phyloP scores from a whole-genome alignment of 2,329 filamentous ascomycete species.

The Fusarium siculi region DNA sequence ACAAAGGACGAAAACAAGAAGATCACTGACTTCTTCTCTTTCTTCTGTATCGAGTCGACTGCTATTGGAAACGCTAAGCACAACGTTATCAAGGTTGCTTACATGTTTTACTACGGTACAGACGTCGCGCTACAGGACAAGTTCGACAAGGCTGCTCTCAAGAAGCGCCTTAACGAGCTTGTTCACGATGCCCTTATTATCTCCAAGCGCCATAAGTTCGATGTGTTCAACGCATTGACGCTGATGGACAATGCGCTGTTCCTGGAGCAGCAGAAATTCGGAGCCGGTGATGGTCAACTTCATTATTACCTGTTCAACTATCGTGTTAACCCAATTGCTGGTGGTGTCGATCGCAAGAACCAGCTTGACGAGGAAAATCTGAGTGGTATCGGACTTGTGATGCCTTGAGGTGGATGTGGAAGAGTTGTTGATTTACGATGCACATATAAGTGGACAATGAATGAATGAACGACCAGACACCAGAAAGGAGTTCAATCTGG shows the following conservation, averaged over 20 bases:
- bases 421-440: background rate
- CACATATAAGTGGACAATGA: background rate
- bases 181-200: constrained; percentile 88
- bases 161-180: constrained; percentile 81
- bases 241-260: constrained; percentile 95
- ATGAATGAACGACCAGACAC: background rate
- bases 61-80: constrained; percentile 86
- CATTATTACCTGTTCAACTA: constrained; percentile 99
- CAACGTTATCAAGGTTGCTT: constrained; percentile 85
- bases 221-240: constrained; percentile 96
- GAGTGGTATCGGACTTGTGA: constrained; percentile 90
- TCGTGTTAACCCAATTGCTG: constrained; percentile 83
- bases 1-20: constrained; percentile 71
- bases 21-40: constrained; percentile 97
- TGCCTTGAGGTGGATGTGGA: constrained; percentile 56
- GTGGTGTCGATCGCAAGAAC: constrained; percentile 85
- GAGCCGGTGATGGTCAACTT: constrained; percentile 90
- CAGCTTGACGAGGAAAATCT: constrained; percentile 79
- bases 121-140: constrained; percentile 76
- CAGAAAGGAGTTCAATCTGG: background rate
- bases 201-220: constrained; percentile 85
- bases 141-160: constrained; percentile 68
- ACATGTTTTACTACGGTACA: constrained; percentile 96
- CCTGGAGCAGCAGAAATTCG: constrained; percentile 93
- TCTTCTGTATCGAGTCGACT: constrained; percentile 93